Conservation (phyloP, 441 rosid genomes). For the Eruca vesicaria region DNA sequence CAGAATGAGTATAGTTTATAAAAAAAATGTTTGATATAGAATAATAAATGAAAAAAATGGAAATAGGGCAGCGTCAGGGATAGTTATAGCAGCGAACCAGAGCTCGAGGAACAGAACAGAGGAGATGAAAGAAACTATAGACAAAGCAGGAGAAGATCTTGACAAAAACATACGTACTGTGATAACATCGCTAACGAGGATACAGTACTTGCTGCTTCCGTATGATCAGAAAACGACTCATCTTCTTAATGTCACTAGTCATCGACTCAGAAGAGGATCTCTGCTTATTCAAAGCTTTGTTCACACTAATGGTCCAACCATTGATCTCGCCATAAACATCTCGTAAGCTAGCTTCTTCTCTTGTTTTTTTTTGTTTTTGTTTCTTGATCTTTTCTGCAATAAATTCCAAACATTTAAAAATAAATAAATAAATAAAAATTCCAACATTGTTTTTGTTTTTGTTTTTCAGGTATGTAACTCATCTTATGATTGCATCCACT, state of each 20-base stretch:
- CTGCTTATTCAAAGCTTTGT: constrained; percentile 40
- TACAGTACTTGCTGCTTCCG: constrained; percentile 45
- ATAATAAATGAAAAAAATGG: neutral
- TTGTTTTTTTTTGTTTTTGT: neutral
- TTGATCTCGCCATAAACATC: constrained; percentile 42
- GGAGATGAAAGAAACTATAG: constrained; percentile 43
- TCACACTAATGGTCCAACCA: constrained; percentile 36
- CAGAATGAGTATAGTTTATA: too few relatives aligned
- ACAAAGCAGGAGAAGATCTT: constrained; percentile 42
- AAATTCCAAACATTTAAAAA: too few relatives aligned
- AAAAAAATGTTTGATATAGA: too few relatives aligned
- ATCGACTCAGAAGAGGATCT: constrained; percentile 45
- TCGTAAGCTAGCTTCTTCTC: constrained; percentile 32
- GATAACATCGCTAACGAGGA: constrained; percentile 34
- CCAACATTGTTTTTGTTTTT: neutral
- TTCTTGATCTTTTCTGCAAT: neutral
- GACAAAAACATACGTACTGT: constrained; percentile 35
- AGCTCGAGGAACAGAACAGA: constrained; percentile 36
- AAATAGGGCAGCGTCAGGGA: constrained; percentile 43
- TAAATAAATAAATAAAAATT: too few relatives aligned
- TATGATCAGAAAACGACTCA: constrained; percentile 40
- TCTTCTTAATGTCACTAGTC: constrained; percentile 41
- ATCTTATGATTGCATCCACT: constrained; percentile 41
- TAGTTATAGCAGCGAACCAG: constrained; percentile 45
- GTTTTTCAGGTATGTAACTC: constrained; percentile 38